These are phyloP conservation scores for Oryza glumipatula DNA, from an alignment of 176 grass and related monocot genomes.

Conservation along the genomic window DNA sequence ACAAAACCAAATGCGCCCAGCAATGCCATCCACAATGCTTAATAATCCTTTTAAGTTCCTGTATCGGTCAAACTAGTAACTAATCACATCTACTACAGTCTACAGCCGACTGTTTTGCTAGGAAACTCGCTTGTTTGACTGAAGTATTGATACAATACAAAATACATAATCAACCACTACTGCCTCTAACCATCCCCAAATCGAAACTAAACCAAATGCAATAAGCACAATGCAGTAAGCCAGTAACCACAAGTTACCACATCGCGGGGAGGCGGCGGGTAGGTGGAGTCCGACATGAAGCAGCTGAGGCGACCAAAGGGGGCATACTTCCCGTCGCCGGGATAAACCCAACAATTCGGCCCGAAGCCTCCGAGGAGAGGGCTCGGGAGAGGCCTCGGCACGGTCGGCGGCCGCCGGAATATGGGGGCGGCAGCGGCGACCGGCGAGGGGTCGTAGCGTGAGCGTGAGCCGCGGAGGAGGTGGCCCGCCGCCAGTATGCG, in stretches of 20 bases:
- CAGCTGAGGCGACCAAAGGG: constrained; percentile 15
- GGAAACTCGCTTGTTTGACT: not conserved
- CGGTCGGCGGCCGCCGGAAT: constrained; percentile 22
- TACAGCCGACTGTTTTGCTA: constrained; percentile 1
- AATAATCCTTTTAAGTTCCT: not conserved
- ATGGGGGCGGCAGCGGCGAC: constrained; percentile 26
- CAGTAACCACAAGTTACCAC: constrained; percentile 36
- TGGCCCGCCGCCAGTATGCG: constrained; percentile 46
- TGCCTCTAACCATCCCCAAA: not conserved
- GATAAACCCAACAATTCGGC: constrained; percentile 10
- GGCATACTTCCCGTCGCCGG: not conserved
- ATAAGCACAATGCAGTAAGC: not conserved
- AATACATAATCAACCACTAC: constrained; percentile 5
- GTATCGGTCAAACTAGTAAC: constrained; percentile 3
- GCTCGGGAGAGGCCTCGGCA: constrained; percentile 36
- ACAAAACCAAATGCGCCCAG: not conserved
- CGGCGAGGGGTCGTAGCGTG: constrained; percentile 25
- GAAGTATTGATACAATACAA: not conserved
- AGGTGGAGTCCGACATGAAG: constrained; percentile 36
- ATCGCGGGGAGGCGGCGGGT: constrained; percentile 31
- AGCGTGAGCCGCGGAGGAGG: constrained; percentile 36
- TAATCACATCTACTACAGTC: not conserved
- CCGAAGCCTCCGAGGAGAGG: constrained; percentile 32
- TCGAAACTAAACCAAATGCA: constrained; percentile 22
- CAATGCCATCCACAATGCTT: not conserved